A percentile compares a stretch with the other conserved stretches of the same genome.
phyloP scores from a whole-genome alignment of 352 stramenopile genomes.

The Globisporangium heterothallicum region DNA sequence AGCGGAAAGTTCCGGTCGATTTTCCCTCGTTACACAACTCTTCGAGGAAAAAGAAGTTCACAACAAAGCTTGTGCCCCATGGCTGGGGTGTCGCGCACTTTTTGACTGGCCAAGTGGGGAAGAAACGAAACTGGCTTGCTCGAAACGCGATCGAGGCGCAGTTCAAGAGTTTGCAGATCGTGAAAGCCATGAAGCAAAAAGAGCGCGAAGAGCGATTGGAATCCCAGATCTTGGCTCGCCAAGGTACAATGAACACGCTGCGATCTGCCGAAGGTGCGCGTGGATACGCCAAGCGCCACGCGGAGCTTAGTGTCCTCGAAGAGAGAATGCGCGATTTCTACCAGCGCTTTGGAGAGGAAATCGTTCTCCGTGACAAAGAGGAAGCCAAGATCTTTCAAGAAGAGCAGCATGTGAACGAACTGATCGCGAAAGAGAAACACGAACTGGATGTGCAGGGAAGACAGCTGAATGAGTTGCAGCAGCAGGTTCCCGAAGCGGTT shows the following conservation, averaged over 20 bases:
- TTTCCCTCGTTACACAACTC: conserved; percentile 14
- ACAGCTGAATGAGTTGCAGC: conserved; percentile 48
- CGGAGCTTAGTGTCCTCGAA: conserved; percentile 51
- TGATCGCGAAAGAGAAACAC: conserved; percentile 33
- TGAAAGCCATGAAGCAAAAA: conserved; percentile 64
- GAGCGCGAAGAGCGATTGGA: conserved; percentile 58
- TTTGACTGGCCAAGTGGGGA: conserved; percentile 37
- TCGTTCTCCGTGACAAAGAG: conserved; percentile 32
- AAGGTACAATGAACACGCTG: conserved; percentile 59
- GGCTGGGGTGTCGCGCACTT: conserved; percentile 79
- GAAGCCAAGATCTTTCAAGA: conserved; percentile 46
- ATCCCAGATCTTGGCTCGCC: conserved; percentile 54
- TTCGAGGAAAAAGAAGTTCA: conserved; percentile 16
- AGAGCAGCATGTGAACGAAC: conserved; percentile 33
- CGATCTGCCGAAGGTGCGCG: conserved; percentile 64
- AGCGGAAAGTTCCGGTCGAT: conserved; percentile 25
- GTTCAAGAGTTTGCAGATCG: conserved; percentile 64
- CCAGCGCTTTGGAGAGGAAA: conserved; percentile 37
- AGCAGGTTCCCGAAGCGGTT: conserved; percentile 54
- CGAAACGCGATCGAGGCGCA: conserved; percentile 64
- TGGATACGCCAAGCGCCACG: conserved; percentile 64
- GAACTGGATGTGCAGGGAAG: conserved; percentile 37
- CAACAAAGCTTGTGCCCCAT: conserved; percentile 40
- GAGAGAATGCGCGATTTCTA: conserved; percentile 50
- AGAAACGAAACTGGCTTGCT: conserved; percentile 51